Evolutionary conservation across 495 filamentous ascomycete species (phyloP).

Genomic region (Hypoxylon subgilvum): DNA sequence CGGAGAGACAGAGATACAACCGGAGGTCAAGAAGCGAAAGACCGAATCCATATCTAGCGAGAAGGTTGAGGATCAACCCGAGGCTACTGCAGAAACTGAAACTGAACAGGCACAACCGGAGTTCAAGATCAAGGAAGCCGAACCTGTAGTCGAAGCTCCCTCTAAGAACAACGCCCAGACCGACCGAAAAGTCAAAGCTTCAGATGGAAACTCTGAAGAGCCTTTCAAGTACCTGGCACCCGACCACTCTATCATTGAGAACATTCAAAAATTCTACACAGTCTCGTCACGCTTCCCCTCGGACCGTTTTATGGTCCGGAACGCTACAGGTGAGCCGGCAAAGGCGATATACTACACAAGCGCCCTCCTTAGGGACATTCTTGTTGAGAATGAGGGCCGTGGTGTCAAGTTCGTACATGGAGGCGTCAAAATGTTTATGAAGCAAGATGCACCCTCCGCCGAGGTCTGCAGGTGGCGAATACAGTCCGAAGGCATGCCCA

Average conservation of each 20-base stretch:
- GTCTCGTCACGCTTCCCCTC: slow-evolving; percentile 81
- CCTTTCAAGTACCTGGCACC: slow-evolving; percentile 86
- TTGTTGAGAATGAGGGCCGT: slow-evolving; percentile 79
- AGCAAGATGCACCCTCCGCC: slow-evolving; percentile 85
- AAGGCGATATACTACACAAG: slow-evolving; percentile 96
- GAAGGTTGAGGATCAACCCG: slow-evolving; percentile 24
- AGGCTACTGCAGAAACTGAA: slow-evolving; percentile 14
- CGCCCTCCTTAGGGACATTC: slow-evolving; percentile 79
- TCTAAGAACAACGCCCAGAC: slow-evolving; percentile 22
- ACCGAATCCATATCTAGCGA: slow-evolving; percentile 29
- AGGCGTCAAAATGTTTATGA: slow-evolving; percentile 97
- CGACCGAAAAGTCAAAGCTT: slow-evolving; percentile 33
- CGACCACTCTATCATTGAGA: slow-evolving; percentile 72
- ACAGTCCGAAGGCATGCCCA: slow-evolving; percentile 87
- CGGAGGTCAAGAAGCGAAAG: slow-evolving; percentile 37
- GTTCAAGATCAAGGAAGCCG: slow-evolving; percentile 13
- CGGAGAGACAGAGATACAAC: slow-evolving; percentile 31
- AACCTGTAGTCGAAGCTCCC: slow-evolving; percentile 21
- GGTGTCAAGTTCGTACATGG: slow-evolving; percentile 96
- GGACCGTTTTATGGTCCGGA: slow-evolving; percentile 94
- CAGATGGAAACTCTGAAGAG: slow-evolving; percentile 65
- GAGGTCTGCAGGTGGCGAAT: slow-evolving; percentile 92
- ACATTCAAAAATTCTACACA: slow-evolving; percentile 81
- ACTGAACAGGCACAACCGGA: slow-evolving; percentile 9
- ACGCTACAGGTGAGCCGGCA: slow-evolving; percentile 77